Base-by-base conservation (phyloP, 1,139 yeast genomes). In the Blastobotrys capitulatus region DNA sequence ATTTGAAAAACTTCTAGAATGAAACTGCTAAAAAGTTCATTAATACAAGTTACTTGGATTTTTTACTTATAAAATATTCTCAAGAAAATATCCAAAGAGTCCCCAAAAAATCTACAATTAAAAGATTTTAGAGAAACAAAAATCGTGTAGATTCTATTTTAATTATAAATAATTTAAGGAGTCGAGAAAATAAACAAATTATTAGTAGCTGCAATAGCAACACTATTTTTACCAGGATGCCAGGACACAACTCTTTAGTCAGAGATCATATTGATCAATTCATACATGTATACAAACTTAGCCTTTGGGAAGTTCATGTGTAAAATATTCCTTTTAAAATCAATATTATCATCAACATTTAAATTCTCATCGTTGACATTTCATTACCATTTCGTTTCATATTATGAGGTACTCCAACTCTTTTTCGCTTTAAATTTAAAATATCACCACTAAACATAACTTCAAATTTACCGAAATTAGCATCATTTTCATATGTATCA, bases 141-240 rank as follows among this genome's bases (percentile, higher is more conserved):
- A n/a, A n/a, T n/a, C n/a, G n/a, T n/a, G n/a, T n/a, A n/a, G n/a
- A n/a, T n/a, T 35, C 18, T 15, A 20, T 38, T 13, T 38, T 9
- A 36, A 9, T 10, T 16, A 36, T 19, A 15, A 27, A 18, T 35
- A 34, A 13, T 27, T 51, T 55, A 67, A 52, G 65, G 54, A 16
- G 70, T 63, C 26, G 71, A 66, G 54, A 72, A 73, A 53, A 71
- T 74, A 63, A 71, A 72, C 49, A 71, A 60, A 71, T 94, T 94
- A 73, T 94, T 94, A 26, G 99, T 94, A 31, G 98, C 98, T 46
- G 97, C 98, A 64, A 94, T 87, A 41, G 98, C 98, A 58, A 94
- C 96, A 46, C 95, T 84, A 71, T 92, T 88, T 72, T 94, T 98
- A 62, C 76, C 78, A 57, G 98, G 98, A 73, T 94, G 98, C 98